phyloP scores from a whole-genome alignment of 2,329 filamentous ascomycete genomes.

The Alternaria sp. region DNA sequence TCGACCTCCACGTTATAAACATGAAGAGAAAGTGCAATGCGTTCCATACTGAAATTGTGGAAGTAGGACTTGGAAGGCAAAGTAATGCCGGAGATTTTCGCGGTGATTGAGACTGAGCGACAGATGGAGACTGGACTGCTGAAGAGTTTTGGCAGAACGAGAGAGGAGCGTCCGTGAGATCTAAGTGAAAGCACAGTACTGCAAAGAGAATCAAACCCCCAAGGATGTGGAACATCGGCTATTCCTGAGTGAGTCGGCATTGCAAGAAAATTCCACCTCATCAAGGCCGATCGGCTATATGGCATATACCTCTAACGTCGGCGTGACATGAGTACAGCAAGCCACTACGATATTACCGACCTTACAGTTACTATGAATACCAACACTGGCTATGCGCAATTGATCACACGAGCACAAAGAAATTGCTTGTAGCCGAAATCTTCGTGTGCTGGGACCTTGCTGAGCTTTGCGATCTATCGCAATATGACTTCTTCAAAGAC shows the following conservation, averaged over 20 bases:
- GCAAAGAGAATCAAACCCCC: neutral
- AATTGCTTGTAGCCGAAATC: neutral
- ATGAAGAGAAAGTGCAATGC: neutral
- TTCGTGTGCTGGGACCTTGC: neutral
- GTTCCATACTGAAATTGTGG: neutral
- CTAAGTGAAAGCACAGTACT: neutral
- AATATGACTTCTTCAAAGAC: neutral
- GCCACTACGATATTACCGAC: neutral
- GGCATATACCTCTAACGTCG: neutral
- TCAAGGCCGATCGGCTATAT: neutral
- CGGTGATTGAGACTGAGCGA: neutral
- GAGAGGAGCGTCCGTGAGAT: neutral
- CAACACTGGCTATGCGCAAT: neutral
- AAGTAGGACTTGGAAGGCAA: neutral
- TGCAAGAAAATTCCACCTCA: neutral
- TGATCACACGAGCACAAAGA: constrained; percentile 9
- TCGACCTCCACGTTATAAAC: neutral
- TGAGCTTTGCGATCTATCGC: neutral
- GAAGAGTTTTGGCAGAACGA: neutral
- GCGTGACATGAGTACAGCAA: neutral
- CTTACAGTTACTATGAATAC: neutral
- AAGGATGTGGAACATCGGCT: neutral
- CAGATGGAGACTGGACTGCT: neutral
- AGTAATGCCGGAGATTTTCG: neutral
- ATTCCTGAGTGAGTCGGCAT: neutral